Evolutionary conservation across 139 green algal genomes (phyloP).

Genomic region (Coelastrella sp.): DNA sequence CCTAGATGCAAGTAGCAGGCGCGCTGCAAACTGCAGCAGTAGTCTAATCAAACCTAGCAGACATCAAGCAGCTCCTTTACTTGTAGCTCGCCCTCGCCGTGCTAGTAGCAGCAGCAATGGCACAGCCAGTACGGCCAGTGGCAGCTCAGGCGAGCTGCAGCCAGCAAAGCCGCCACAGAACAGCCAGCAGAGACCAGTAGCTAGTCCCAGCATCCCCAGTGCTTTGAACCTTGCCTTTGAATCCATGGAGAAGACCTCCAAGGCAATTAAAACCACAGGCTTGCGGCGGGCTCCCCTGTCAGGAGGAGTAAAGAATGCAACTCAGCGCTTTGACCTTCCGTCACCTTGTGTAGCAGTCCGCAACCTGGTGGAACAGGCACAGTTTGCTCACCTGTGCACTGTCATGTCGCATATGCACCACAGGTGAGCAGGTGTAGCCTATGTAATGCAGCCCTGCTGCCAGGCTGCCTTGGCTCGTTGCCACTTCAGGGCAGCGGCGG

Average conservation of each 20-base stretch:
- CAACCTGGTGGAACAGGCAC: conserved; percentile 86
- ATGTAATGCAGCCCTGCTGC: too few species aligned
- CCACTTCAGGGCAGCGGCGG: too few species aligned
- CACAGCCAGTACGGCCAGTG: conserved; percentile 14
- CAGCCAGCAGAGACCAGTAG: background rate
- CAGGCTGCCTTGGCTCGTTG: too few species aligned
- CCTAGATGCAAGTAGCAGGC: background rate
- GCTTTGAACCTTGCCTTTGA: conserved; percentile 51
- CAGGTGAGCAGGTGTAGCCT: conserved; percentile 52
- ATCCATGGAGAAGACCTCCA: conserved; percentile 38
- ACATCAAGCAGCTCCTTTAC: background rate
- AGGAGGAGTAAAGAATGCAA: conserved; percentile 91
- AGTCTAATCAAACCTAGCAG: background rate
- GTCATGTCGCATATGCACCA: conserved; percentile 99
- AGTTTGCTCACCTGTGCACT: conserved; percentile 96
- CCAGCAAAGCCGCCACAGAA: background rate
- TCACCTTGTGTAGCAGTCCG: conserved; percentile 85
- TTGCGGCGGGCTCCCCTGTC: conserved; percentile 80
- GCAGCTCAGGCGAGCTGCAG: background rate
- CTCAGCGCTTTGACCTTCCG: conserved; percentile 87
- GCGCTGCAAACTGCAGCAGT: background rate
- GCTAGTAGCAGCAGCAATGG: conserved; percentile 28
- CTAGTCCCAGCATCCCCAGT: background rate
- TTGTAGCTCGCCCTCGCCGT: background rate
- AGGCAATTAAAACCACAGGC: conserved; percentile 66